Evolutionary conservation across 805 yeast species (phyloP).

Genomic region (Cyberlindnera xishuangbannaensis): DNA sequence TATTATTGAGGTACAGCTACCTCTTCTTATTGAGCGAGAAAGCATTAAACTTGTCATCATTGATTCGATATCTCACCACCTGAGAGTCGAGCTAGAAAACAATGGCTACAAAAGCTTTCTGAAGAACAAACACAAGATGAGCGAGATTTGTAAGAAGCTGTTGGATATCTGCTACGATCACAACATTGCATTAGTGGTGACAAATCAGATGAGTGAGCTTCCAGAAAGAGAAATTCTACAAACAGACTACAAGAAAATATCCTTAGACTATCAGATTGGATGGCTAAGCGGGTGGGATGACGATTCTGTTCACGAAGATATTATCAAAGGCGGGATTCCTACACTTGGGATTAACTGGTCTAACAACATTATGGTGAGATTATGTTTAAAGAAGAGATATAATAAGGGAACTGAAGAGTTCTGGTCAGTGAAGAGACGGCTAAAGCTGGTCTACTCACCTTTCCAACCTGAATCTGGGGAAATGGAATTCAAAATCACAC

Average conservation of each 20-base stretch:
- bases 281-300: conserved; percentile 72
- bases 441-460: conserved; percentile 38
- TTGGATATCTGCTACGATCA: conserved; percentile 40
- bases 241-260: conserved; percentile 24
- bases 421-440: conserved; percentile 26
- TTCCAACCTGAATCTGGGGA: conserved; percentile 7
- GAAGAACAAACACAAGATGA: conserved; percentile 38
- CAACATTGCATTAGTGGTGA: conserved; percentile 57
- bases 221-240: conserved; percentile 26
- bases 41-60: conserved; percentile 54
- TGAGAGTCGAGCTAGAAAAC: conserved; percentile 52
- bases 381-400: conserved; percentile 39
- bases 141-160: conserved; percentile 40
- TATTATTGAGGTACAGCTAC: conserved; percentile 63
- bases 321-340: conserved; percentile 34
- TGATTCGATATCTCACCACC: conserved; percentile 81
- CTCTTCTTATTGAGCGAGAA: conserved; percentile 39
- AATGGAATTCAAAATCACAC: conserved; percentile 23
- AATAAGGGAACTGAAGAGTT: conserved; percentile 27
- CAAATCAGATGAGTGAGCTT: conserved; percentile 77
- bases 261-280: conserved; percentile 60
- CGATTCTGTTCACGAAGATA: conserved; percentile 19
- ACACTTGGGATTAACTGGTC: conserved; percentile 54
- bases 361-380: conserved; percentile 42
- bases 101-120: conserved; percentile 10